These are phyloP conservation scores for Microcos paniculata DNA, from an alignment of 345 rosid species.

Conservation along the genomic window DNA sequence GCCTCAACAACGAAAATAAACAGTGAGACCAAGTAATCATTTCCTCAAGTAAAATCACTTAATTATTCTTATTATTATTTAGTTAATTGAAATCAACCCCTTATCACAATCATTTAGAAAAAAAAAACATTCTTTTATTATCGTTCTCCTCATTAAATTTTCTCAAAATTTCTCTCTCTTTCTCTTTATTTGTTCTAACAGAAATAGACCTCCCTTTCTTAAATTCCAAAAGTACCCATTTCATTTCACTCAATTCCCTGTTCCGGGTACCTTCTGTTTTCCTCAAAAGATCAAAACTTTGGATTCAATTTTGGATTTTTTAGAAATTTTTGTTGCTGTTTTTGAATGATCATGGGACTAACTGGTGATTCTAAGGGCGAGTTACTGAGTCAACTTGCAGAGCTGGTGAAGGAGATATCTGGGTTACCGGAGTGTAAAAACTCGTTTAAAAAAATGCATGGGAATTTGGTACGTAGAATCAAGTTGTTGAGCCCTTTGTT, in stretches of 20 bases:
- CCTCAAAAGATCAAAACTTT: conserved; percentile 10
- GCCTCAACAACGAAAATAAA: neutral
- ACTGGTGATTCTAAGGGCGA: conserved; percentile 35
- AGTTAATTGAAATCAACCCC: neutral
- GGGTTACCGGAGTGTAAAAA: conserved; percentile 59
- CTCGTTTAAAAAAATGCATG: conserved; percentile 63
- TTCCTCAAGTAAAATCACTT: neutral
- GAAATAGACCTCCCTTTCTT: conserved; percentile 3
- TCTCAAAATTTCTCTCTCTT: neutral
- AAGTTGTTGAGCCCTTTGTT: conserved; percentile 94
- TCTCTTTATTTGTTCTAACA: neutral
- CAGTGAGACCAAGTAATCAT: conserved; percentile 11
- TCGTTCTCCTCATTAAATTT: neutral
- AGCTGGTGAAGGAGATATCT: conserved; percentile 62
- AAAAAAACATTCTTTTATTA: neutral
- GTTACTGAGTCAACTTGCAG: conserved; percentile 49
- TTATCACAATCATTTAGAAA: neutral
- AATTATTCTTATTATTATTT: neutral
- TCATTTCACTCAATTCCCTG: neutral
- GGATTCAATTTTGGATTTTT: neutral
- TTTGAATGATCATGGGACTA: conserved; percentile 34
- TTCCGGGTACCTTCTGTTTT: conserved; percentile 22
- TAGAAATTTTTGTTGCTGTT: neutral
- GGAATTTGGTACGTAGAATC: conserved; percentile 81
- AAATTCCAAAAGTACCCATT: conserved; percentile 9